These are phyloP conservation scores for Lachnellula arida DNA, from an alignment of 2,329 filamentous ascomycete genomes.

Conservation along the genomic window DNA sequence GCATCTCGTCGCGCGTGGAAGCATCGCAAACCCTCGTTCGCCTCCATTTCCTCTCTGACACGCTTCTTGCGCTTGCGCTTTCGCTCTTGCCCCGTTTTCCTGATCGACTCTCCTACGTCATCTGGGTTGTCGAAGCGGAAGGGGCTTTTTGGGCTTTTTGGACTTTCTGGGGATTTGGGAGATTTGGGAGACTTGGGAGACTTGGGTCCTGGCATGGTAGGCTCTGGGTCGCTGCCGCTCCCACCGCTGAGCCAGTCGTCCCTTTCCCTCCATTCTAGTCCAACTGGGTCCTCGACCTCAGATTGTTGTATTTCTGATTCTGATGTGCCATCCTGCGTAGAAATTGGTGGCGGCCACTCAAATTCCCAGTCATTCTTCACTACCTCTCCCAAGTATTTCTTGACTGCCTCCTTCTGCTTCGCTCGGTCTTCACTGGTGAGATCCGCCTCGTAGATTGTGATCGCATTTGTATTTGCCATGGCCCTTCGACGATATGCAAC, in stretches of 20 bases:
- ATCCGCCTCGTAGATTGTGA: slow-evolving; percentile 52
- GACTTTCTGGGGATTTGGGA: slow-evolving; percentile 5
- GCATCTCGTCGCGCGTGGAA: slow-evolving; percentile 73
- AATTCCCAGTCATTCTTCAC: slow-evolving; percentile 59
- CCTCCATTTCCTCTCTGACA: slow-evolving; percentile 60
- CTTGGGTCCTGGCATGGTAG: slow-evolving; percentile 7
- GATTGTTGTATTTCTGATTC: slow-evolving; percentile 1
- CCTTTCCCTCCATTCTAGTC: slow-evolving; percentile 27
- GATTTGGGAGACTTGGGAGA: slow-evolving; percentile 7
- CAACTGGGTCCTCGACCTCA: slow-evolving; percentile 2
- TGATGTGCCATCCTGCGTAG: slow-evolving; percentile 2
- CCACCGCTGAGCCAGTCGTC: slow-evolving; percentile 32
- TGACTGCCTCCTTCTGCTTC: slow-evolving; percentile 60
- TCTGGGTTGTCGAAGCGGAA: slow-evolving; percentile 39
- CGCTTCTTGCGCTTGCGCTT: slow-evolving; percentile 44
- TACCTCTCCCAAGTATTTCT: slow-evolving; percentile 48
- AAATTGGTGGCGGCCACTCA: slow-evolving; percentile 43
- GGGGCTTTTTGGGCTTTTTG: slow-evolving; percentile 19
- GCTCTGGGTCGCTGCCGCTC: slow-evolving; percentile 22
- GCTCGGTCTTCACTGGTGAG: slow-evolving; percentile 57
- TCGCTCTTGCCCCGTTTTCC: slow-evolving; percentile 18
- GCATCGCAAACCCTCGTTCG: slow-evolving; percentile 79
- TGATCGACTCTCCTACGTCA: slow-evolving; percentile 30
- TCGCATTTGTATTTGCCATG: slow-evolving; percentile 30
- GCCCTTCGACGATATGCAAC: slow-evolving; percentile 21